Percentiles rank a stretch among this genome's conserved stretches.
Conservation (phyloP, 1,139 yeast species). For the Geotrichum aggregatum region DNA sequence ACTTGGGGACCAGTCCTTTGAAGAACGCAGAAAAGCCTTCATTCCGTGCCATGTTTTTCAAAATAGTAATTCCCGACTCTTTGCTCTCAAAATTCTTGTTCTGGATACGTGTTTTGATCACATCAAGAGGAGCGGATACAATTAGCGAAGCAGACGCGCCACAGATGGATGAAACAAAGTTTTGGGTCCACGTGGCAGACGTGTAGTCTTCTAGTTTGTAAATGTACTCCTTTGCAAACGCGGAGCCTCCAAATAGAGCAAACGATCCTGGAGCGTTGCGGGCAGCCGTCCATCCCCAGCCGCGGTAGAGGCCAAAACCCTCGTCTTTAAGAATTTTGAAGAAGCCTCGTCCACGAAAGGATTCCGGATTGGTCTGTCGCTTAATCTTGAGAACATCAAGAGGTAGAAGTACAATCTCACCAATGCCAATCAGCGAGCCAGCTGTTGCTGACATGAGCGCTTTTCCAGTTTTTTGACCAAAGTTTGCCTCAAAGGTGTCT, state of each 20-base stretch:
- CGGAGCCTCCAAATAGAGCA: conserved; percentile 96
- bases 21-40: conserved; percentile 82
- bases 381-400: conserved; percentile 94
- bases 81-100: conserved; percentile 94
- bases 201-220: conserved; percentile 82
- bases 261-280: conserved; percentile 99
- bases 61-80: conserved; percentile 85
- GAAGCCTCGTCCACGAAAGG: conserved; percentile 96
- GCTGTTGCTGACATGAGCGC: conserved; percentile 96
- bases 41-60: conserved; percentile 85
- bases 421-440: conserved; percentile 94
- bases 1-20: conserved; percentile 94
- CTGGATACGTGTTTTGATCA: conserved; percentile 96
- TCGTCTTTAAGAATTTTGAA: conserved; percentile 79
- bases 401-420: conserved; percentile 93
- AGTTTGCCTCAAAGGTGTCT: conserved; percentile 61
- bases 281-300: conserved; percentile 99
- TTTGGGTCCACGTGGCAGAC: conserved; percentile 90
- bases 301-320: conserved; percentile 89
- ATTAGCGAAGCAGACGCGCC: conserved; percentile 97
- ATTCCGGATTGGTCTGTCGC: conserved; percentile 98
- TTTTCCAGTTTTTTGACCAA: conserved; percentile 94
- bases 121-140: conserved; percentile 97
- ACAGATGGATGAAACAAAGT: conserved; percentile 86
- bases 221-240: conserved; percentile 95